Conservation (phyloP, 2,329 filamentous ascomycete species). For the Colletotrichum falcatum region DNA sequence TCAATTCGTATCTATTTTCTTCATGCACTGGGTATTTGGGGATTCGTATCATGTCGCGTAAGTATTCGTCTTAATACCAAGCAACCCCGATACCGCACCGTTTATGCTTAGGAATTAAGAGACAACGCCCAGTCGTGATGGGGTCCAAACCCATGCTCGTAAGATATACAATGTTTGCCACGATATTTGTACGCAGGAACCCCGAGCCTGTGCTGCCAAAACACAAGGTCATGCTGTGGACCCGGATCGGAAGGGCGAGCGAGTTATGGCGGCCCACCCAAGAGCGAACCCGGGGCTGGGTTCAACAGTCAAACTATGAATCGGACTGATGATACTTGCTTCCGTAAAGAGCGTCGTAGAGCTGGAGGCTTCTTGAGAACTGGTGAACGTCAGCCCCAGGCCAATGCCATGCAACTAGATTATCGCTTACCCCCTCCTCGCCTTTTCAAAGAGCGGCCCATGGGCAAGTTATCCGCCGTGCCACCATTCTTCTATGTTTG, state of each 20-base stretch:
- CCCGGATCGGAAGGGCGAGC: no score
- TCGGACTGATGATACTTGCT: background rate
- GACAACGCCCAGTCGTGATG: background rate
- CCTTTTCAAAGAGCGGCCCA: background rate
- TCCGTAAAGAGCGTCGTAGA: background rate
- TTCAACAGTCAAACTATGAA: background rate
- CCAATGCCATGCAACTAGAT: no score
- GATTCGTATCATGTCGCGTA: background rate
- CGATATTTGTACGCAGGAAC: background rate
- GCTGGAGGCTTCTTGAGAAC: background rate
- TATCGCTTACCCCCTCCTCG: background rate
- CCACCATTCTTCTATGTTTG: slow-evolving; percentile 7
- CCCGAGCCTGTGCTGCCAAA: background rate
- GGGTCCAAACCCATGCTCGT: background rate
- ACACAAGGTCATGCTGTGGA: no score
- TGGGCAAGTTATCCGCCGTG: background rate
- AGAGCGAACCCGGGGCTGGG: no score
- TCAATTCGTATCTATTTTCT: background rate
- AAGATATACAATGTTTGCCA: no score
- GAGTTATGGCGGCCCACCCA: no score
- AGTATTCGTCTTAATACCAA: background rate
- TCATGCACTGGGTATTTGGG: background rate
- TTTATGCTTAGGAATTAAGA: background rate
- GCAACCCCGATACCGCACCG: background rate
- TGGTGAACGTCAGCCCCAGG: background rate